Percentiles rank a stretch among this genome's conserved stretches.
phyloP scores from a whole-genome alignment of 495 filamentous ascomycete species.

The Clohesyomyces aquaticus region DNA sequence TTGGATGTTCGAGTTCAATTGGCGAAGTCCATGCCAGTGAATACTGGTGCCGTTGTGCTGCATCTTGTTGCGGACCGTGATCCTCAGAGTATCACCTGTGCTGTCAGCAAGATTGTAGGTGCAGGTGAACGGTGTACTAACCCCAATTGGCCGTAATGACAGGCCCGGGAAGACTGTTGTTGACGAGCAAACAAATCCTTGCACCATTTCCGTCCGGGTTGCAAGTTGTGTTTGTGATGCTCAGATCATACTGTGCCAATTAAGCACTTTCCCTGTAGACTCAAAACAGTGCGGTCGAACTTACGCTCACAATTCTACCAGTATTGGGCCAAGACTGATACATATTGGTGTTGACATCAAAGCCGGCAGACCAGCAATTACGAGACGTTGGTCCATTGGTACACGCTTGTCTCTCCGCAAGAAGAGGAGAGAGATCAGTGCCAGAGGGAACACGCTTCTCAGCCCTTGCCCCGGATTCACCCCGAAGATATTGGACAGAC shows the following conservation, averaged over 20 bases:
- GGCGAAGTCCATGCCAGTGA: constrained; percentile 49
- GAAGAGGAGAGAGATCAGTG: constrained; percentile 3
- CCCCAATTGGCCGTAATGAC: constrained; percentile 43
- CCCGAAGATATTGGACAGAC: constrained; percentile 10
- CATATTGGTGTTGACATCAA: constrained; percentile 35
- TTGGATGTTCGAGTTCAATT: constrained; percentile 39
- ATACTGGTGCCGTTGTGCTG: constrained; percentile 47
- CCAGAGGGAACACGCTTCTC: not conserved
- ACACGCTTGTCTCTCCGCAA: constrained; percentile 27
- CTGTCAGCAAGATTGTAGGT: constrained; percentile 5
- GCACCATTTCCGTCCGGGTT: constrained; percentile 36
- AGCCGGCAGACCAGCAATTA: constrained; percentile 38
- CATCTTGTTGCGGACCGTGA: constrained; percentile 45
- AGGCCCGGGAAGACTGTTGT: constrained; percentile 44
- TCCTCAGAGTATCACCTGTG: constrained; percentile 43
- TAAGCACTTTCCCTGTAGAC: not conserved
- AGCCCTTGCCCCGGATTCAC: not conserved
- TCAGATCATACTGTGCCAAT: constrained; percentile 26
- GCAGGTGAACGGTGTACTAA: constrained; percentile 9
- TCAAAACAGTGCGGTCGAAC: not conserved
- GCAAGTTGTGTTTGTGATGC: constrained; percentile 40
- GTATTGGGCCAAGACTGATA: constrained; percentile 40
- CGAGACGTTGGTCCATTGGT: constrained; percentile 35
- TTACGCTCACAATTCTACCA: constrained; percentile 26
- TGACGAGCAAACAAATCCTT: constrained; percentile 38